Conservation (phyloP, 2,329 filamentous ascomycete species). For the Alternaria ventricosa region DNA sequence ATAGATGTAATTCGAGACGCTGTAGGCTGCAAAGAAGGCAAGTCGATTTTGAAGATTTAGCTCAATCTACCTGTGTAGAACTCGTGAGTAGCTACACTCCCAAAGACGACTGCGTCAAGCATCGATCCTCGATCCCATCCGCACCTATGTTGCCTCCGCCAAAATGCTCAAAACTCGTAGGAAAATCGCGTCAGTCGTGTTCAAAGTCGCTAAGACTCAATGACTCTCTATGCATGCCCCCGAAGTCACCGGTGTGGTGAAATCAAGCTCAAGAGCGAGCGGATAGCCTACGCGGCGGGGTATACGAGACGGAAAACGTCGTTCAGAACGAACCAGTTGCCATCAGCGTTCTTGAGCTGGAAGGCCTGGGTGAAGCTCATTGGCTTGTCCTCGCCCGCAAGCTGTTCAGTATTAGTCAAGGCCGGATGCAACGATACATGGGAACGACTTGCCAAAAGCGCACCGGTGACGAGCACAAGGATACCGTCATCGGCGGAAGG, state of each 20-base stretch:
- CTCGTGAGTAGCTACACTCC: not conserved
- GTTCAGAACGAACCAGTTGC: conserved; percentile 82
- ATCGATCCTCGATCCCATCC: conserved; percentile 2
- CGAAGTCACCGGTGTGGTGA: not conserved
- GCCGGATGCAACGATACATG: not conserved
- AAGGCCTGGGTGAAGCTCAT: conserved; percentile 94
- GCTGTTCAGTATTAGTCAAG: conserved; percentile 57
- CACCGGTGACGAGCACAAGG: conserved; percentile 86
- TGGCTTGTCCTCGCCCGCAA: conserved; percentile 82
- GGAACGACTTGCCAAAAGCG: conserved; percentile 70
- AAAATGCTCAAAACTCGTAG: conserved; percentile 22
- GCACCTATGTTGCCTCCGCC: conserved; percentile 11
- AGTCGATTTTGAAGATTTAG: not conserved
- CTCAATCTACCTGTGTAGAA: not conserved
- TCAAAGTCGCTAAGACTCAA: conserved; percentile 1
- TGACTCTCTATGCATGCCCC: not conserved
- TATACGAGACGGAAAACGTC: conserved; percentile 94
- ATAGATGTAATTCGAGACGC: not conserved
- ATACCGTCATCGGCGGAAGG: conserved; percentile 73
- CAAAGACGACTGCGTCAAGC: not conserved
- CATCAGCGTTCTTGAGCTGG: conserved; percentile 78
- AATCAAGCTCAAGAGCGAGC: not conserved
- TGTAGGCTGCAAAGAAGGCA: not conserved
- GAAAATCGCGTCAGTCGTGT: conserved; percentile 4
- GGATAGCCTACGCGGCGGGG: conserved; percentile 47